phyloP scores from a whole-genome alignment of 352 stramenopile genomes.

The Plasmopara halstedii region DNA sequence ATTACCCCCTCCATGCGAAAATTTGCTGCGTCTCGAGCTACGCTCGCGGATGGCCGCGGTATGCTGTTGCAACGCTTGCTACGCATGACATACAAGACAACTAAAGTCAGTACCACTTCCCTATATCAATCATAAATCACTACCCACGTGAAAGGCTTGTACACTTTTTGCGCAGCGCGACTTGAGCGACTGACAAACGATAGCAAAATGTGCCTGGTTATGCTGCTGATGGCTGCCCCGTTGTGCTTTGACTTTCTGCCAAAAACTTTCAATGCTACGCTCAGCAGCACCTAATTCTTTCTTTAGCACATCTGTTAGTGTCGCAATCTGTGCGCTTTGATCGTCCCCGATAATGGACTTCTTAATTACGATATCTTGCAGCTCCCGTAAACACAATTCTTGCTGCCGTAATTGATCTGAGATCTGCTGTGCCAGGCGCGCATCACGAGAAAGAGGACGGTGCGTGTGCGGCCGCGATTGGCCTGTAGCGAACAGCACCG shows the following conservation, averaged over 20 bases:
- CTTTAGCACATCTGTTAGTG: conserved; percentile 74
- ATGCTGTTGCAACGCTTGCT: conserved; percentile 63
- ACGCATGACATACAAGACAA: conserved; percentile 8
- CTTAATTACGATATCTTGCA: conserved; percentile 60
- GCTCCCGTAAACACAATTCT: conserved; percentile 68
- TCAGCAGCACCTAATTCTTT: conserved; percentile 57
- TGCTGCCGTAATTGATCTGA: conserved; percentile 73
- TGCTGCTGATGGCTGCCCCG: conserved; percentile 50
- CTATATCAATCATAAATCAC: neutral
- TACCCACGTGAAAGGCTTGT: conserved; percentile 68
- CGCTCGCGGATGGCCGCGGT: conserved; percentile 63
- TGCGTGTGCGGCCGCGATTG: conserved; percentile 35
- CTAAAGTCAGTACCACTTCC: conserved; percentile 4
- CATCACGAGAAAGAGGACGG: conserved; percentile 61
- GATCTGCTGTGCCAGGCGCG: conserved; percentile 69
- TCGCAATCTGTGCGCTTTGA: conserved; percentile 62
- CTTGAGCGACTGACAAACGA: conserved; percentile 77
- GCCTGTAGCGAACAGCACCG: conserved; percentile 76
- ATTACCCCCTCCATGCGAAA: conserved; percentile 61
- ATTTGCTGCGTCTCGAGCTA: conserved; percentile 72
- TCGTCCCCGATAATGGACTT: conserved; percentile 79
- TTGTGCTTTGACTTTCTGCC: conserved; percentile 46
- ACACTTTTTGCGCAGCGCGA: conserved; percentile 71
- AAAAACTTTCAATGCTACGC: conserved; percentile 59
- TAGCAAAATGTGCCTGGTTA: conserved; percentile 72